Evolutionary conservation across 257 asterid species (phyloP).

Genomic region (Solanum chilense): DNA sequence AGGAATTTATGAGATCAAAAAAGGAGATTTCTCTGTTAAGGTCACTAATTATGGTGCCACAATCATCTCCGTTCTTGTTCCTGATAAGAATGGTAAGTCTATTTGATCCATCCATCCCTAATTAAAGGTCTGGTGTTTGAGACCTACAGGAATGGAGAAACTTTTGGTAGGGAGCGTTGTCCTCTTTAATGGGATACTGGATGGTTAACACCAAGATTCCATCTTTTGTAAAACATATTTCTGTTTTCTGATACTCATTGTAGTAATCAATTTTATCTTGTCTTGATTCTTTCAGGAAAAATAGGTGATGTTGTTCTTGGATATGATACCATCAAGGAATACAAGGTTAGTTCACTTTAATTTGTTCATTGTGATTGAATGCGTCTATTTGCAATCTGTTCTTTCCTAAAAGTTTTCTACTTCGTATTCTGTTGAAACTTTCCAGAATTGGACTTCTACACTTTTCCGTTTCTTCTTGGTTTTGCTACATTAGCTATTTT

Average conservation of each 20-base stretch:
- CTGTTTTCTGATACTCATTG: neutral
- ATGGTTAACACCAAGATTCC: neutral
- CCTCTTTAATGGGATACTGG: neutral
- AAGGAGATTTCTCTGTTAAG: conserved; percentile 22
- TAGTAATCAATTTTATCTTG: neutral
- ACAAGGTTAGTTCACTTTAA: conserved; percentile 24
- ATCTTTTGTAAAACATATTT: neutral
- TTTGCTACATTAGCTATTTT: neutral
- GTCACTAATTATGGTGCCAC: conserved; percentile 79
- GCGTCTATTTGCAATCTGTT: neutral
- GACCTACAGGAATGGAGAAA: neutral
- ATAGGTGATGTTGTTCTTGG: conserved; percentile 77
- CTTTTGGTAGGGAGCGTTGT: neutral
- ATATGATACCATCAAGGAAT: conserved; percentile 47
- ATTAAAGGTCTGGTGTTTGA: neutral
- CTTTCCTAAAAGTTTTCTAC: neutral
- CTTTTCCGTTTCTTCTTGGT: neutral
- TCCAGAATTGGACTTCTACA: neutral
- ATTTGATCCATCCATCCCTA: neutral
- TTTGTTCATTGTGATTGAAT: neutral
- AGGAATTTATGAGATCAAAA: neutral
- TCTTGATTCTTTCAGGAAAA: conserved; percentile 15
- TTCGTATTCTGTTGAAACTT: neutral
- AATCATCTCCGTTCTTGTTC: conserved; percentile 63
- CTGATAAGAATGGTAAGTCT: conserved; percentile 59